Base-by-base conservation (phyloP, 2,329 filamentous ascomycete genomes). In the Metarhizium album region DNA sequence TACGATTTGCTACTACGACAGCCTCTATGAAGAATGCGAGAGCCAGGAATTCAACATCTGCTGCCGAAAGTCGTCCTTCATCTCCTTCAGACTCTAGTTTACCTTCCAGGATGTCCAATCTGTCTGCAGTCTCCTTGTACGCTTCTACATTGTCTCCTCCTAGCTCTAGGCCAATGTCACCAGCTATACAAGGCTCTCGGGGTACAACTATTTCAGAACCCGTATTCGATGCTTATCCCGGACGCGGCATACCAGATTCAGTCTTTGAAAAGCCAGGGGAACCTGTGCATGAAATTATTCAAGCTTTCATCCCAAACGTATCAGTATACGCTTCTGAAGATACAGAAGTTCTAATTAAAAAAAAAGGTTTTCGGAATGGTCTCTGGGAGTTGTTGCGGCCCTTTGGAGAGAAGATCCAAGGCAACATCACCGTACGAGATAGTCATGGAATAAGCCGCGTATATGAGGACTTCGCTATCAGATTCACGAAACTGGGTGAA, bases 391-490 rank as follows among this genome's bases (percentile, higher is more conserved):
- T 98, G 23, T 70, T 98, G 51, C 77, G 91, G 47, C 91, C 93
- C 0, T 98, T 95, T 70, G 93, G 93, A 29, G 93, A 98, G 68
- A 80, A 77, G 16, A 78, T 97, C 1, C 80, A 85, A 47, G 93
- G 93, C 29, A 95, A 93, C 62, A 85, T 98, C 48, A 87, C 87
- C 3, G 84, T 97, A 50, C 76, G 93, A 59, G 93, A 98, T 68
- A 96, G 90, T 63, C 83, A 87, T 58, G 91, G 93, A 8, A 80
- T 84, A 42, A 90, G 89, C 63, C 82, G 82, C 62, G 79, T 81
- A 38, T 91, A 86, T 72, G 91, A 96, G 50, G 90, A 97, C 65
- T 98, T 90, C 67, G 85, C 88, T 1, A 78, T 98, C 52, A 84
- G 89, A 50, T 96, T 98, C 65, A 82, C 86, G 4, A 79, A 81